Evolutionary conservation across 2,329 filamentous ascomycete genomes (phyloP).

Genomic region (Moelleriella libera): DNA sequence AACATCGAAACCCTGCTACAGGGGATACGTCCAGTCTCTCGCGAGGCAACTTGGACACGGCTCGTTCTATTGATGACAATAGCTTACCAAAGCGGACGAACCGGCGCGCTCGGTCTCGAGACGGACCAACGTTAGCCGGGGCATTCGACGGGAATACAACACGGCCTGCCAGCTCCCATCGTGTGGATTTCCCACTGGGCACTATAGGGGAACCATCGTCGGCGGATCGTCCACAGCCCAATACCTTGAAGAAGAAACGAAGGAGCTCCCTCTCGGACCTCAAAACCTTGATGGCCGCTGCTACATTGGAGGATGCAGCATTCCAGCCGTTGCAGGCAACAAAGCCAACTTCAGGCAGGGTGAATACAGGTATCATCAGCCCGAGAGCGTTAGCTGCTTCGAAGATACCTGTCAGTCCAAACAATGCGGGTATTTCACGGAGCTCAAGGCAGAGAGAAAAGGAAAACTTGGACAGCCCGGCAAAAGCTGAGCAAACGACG

Average conservation of each 20-base stretch:
- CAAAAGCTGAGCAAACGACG: not conserved
- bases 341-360: constrained; percentile 40
- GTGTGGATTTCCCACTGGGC: constrained; percentile 39
- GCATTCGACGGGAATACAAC: constrained; percentile 44
- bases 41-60: constrained; percentile 51
- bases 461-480: constrained; percentile 20
- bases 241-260: constrained; percentile 57
- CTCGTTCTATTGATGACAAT: constrained; percentile 61
- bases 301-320: constrained; percentile 28
- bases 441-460: constrained; percentile 23
- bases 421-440: constrained; percentile 21
- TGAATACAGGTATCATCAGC: constrained; percentile 26
- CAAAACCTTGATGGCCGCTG: constrained; percentile 50
- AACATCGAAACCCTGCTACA: constrained; percentile 49
- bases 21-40: constrained; percentile 51
- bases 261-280: constrained; percentile 87
- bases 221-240: constrained; percentile 7
- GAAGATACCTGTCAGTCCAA: constrained; percentile 38
- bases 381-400: constrained; percentile 30
- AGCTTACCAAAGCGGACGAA: constrained; percentile 27
- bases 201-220: constrained; percentile 44
- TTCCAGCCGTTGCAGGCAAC: constrained; percentile 36
- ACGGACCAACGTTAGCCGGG: constrained; percentile 45
- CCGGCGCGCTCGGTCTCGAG: constrained; percentile 39
- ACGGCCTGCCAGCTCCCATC: constrained; percentile 43